Evolutionary conservation across 2,329 filamentous ascomycete species (phyloP), one percentile per base, ranked within the genome.

Genomic region (Fusarium sp.): DNA sequence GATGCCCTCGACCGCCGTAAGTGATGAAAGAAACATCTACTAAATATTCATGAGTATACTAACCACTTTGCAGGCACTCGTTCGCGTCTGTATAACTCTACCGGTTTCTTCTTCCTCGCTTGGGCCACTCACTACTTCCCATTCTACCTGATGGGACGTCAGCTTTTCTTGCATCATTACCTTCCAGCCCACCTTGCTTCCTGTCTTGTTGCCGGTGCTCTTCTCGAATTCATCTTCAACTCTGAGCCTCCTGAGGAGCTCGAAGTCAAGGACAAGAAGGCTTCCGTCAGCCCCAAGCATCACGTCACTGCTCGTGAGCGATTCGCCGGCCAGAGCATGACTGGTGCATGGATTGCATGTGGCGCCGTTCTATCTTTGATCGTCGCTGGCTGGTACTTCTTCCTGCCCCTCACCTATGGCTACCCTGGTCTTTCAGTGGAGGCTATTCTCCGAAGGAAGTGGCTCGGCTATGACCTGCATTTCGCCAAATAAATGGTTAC

Each of bases 81-180:
- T 71, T 95, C 93, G 24, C 94, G 95, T 69, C 87, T 99, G 50
- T 99, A 99, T 84, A 98, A 98, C 86, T 98, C 94, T 56, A 98
- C 96, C 1, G 96, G 96, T 24, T 99, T 99, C 88, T 97, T 99
- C 85, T 98, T 98, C 89, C 88, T 99, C 59, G 94, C 94, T 58
- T 99, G 96, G 96, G 94, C 93, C 15, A 95, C 94, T 3, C 96
- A 99, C 80, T 99, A 98, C 85, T 90, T 97, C 80, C 95, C 95
- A 53, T 99, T 99, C 86, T 99, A 90, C 84, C 89, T 98, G 69
- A 99, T 99, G 95, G 95, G 95, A 59, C 94, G 95, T 74, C 95
- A 99, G 80, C 90, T 98, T 70, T 99, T 99, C 90, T 82, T 99
- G 73, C 96, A 99, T 81, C 96, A 99, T 82, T 99, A 99, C 78